Evolutionary conservation across 352 stramenopile genomes (phyloP).

Genomic region (Poterioochromonas sp.): DNA sequence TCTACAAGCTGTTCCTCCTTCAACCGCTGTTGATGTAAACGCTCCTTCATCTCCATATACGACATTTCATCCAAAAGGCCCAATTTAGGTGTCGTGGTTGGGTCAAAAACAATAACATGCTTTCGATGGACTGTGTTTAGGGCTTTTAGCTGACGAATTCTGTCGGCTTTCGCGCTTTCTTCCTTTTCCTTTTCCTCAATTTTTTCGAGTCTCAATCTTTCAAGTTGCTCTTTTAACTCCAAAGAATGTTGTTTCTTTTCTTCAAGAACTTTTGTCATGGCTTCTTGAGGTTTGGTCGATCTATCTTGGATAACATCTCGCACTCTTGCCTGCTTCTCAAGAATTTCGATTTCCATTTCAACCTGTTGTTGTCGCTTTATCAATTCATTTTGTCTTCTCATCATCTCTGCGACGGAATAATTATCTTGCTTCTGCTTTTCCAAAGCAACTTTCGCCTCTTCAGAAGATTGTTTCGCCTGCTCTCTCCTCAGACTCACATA

Average conservation of each 20-base stretch:
- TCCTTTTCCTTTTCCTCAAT: constrained; percentile 36
- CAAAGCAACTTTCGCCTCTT: constrained; percentile 17
- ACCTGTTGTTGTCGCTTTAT: not conserved
- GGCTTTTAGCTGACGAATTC: constrained; percentile 65
- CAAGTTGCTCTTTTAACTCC: not conserved
- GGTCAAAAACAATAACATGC: constrained; percentile 66
- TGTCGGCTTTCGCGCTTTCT: constrained; percentile 57
- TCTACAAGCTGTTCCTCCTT: constrained; percentile 50
- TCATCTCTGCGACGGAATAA: not conserved
- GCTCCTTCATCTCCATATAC: constrained; percentile 62
- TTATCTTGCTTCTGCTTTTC: constrained; percentile 18
- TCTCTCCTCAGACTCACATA: constrained; percentile 22
- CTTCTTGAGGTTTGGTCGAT: constrained; percentile 18
- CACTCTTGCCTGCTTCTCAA: constrained; percentile 24
- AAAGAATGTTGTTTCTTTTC: not conserved
- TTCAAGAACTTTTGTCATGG: constrained; percentile 23
- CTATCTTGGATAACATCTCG: not conserved
- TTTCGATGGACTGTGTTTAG: constrained; percentile 52
- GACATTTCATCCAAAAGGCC: constrained; percentile 77
- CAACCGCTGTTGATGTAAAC: constrained; percentile 58
- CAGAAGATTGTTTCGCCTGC: constrained; percentile 7
- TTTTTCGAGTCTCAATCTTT: not conserved
- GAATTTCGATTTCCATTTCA: not conserved
- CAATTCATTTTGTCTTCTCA: not conserved
- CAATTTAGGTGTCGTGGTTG: constrained; percentile 61